Base-by-base conservation (phyloP, 441 rosid species). In the Breynia disticha region DNA sequence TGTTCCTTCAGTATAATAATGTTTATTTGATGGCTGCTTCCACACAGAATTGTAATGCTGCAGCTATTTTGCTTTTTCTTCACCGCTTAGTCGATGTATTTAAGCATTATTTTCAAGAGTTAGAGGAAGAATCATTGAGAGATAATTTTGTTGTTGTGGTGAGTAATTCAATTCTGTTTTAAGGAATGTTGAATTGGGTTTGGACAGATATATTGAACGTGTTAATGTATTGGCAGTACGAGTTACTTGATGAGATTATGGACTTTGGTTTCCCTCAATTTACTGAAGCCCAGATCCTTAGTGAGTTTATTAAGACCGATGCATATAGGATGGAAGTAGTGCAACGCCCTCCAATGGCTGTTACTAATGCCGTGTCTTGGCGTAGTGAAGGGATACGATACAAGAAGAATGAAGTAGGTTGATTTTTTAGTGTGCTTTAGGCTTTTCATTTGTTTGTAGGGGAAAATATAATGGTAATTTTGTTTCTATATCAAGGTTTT, bases 131-230 rank as follows among this genome's bases (percentile, higher is more conserved):
- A 67, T 93, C 98, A 0, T 79, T 93, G 55, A 79, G 97, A 63
- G 98, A 93, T 75, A 93, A 93, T 73, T 93, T 93, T 69, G 98
- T 93, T 43, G 97, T 93, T 6, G 98, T 93, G 90, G 98, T 93
- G 72, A 52, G 90, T 73, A 13, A 49, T 21, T 37, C 17, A 47
- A 68, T 53, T 39, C 46, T 21, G 22, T 21, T 39, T 8, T 20
- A 35, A 24, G 59, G 64, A 44, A 5, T 16, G 32, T 24, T 24
- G 32, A 24, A 24, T 7, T 24, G 32, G 32, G 3, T 24, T 3
- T 24, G 32, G 3, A 24, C 7, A 24, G 32, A 24, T 24, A 7
- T 2, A 24, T 41, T 55, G 14, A 50, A 21, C 55, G 38, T 39
- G 43, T 39, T 39, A 37, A 9, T 39, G 14, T 10, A 13, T 10